Evolutionary conservation across 2,329 filamentous ascomycete species (phyloP).

Genomic region (Capronia epimyces): DNA sequence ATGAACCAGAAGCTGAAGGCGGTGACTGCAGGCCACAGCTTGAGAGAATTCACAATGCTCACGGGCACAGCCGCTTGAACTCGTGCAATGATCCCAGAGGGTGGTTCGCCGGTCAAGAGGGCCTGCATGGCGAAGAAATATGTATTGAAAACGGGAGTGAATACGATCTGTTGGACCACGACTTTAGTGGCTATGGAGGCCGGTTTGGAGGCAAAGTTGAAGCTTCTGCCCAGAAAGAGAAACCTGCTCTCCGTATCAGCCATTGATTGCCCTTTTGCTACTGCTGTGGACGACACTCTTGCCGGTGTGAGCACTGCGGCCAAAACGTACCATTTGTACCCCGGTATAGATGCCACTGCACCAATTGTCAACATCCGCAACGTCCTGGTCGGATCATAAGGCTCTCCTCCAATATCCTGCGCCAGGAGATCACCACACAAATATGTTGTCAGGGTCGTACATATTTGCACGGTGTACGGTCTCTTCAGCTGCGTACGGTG

Average conservation of each 20-base stretch:
- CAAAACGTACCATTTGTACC: constrained; percentile 66
- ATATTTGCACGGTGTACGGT: constrained; percentile 75
- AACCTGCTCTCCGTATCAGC: constrained; percentile 50
- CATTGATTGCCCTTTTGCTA: background rate
- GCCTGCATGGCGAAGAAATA: constrained; percentile 81
- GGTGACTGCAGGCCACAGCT: constrained; percentile 82
- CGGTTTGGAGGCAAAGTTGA: constrained; percentile 73
- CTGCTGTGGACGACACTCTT: background rate
- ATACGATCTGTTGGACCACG: constrained; percentile 68
- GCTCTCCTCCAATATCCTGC: constrained; percentile 34
- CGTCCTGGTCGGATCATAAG: constrained; percentile 66
- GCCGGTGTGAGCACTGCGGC: background rate
- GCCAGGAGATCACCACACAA: constrained; percentile 45
- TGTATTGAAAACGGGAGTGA: constrained; percentile 76
- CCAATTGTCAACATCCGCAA: constrained; percentile 69
- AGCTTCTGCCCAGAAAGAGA: constrained; percentile 70
- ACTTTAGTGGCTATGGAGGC: constrained; percentile 73
- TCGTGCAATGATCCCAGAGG: constrained; percentile 61
- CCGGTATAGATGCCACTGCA: constrained; percentile 65
- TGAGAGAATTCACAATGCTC: constrained; percentile 71
- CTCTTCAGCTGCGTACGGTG: constrained; percentile 60
- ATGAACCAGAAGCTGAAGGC: constrained; percentile 84
- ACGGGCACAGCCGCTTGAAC: constrained; percentile 70
- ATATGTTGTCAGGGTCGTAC: constrained; percentile 71
- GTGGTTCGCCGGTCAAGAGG: constrained; percentile 62